A percentile compares a stretch with the other conserved stretches of the same genome.
phyloP scores from a whole-genome alignment of 768 basidiomycete species.

The Infundibulicybe gibba region DNA sequence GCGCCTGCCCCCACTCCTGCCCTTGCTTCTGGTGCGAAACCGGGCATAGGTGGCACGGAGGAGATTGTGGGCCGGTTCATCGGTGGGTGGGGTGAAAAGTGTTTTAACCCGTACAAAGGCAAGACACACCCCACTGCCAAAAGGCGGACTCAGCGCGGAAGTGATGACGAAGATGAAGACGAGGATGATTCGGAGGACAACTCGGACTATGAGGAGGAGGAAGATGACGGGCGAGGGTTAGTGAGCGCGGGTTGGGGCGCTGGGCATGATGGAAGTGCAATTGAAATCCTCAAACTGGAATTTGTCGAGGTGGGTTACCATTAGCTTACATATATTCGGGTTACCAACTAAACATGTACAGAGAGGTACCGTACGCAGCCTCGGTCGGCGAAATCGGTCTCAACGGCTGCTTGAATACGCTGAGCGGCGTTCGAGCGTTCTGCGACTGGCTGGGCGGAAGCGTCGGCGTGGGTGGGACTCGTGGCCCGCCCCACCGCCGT shows the following conservation, averaged over 20 bases:
- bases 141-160: constrained; percentile 13
- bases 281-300: constrained; percentile 64
- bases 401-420: constrained; percentile 69
- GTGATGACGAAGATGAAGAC: constrained; percentile 22
- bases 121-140: constrained; percentile 1
- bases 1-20: background rate
- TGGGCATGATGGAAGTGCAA: constrained; percentile 73
- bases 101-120: constrained; percentile 17
- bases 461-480: constrained; percentile 34
- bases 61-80: constrained; percentile 44
- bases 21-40: background rate
- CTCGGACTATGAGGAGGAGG: constrained; percentile 24
- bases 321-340: constrained; percentile 1
- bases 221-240: constrained; percentile 58
- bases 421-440: constrained; percentile 48
- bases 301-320: constrained; percentile 54
- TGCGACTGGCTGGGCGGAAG: constrained; percentile 42
- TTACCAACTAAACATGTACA: constrained; percentile 15
- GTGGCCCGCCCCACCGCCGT: constrained; percentile 22
- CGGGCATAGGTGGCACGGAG: constrained; percentile 21
- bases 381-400: constrained; percentile 56
- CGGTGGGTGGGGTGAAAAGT: constrained; percentile 42
- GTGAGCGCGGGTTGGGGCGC: constrained; percentile 77
- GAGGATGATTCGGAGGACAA: constrained; percentile 23
- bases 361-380: constrained; percentile 52